phyloP scores from a whole-genome alignment of 176 grass and related monocot species.

The Olyra latifolia region DNA sequence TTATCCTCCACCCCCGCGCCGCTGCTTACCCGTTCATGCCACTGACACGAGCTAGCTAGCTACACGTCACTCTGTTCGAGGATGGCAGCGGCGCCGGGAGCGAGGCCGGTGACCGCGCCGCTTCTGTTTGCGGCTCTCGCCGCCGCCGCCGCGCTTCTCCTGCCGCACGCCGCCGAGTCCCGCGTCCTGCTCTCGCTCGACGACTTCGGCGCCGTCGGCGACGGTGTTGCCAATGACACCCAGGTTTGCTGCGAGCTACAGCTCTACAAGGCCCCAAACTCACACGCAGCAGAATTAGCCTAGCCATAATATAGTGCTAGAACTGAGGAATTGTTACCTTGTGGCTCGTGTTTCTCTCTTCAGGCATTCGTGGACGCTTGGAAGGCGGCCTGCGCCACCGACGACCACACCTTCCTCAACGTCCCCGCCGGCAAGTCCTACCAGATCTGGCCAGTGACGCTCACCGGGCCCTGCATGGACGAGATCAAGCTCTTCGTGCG shows the following conservation, averaged over 20 bases:
- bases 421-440: slow-evolving; percentile 58
- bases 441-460: slow-evolving; percentile 48
- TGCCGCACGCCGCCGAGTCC: slow-evolving; percentile 2
- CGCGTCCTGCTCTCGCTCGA: slow-evolving; percentile 49
- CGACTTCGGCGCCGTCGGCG: slow-evolving; percentile 70
- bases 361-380: slow-evolving; percentile 65
- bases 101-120: not conserved
- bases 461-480: slow-evolving; percentile 54
- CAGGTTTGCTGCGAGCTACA: slow-evolving; percentile 23
- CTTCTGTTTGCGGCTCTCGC: slow-evolving; percentile 24
- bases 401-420: slow-evolving; percentile 27
- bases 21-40: no score
- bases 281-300: not conserved
- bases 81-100: not conserved
- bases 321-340: no score
- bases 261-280: no score
- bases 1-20: no score
- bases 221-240: slow-evolving; percentile 57
- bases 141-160: not conserved
- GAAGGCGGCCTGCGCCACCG: slow-evolving; percentile 47
- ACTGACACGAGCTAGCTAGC: not conserved
- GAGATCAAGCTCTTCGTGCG: slow-evolving; percentile 53
- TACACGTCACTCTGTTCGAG: not conserved
- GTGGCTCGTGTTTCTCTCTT: no score
- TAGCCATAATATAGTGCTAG: no score